Base-by-base conservation (phyloP, 1,139 yeast species). In the Tardiomyces digboiensis region DNA sequence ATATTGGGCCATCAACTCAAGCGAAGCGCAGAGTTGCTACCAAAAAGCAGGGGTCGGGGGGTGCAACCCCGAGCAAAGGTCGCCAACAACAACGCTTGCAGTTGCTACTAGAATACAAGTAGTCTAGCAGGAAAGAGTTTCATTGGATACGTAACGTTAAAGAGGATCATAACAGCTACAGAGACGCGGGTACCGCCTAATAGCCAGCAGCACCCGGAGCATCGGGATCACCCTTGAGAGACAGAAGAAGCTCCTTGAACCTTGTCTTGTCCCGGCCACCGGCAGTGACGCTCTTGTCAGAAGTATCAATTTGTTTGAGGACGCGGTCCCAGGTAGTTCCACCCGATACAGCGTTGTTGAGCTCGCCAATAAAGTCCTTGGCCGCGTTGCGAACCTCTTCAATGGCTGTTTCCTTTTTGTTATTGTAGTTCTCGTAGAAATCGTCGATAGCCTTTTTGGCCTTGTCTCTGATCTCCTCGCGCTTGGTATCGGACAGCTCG, bases 391-490 rank as follows among this genome's bases (percentile, higher is more conserved):
- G 71, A 7, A 86, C 82, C 48, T 77, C 75, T 50, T 76, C 80
- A 49, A 82, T 70, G 45, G 78, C 77, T 52, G 76, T 76, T 46
- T 87, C 94, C 66, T 81, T 85, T 69, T 91, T 91, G 59, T 74
- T 71, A 67, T 87, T 88, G 72, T 93, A 93, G 60, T 82, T 83
- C 55, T 88, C 96, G 66, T 93, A 93, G 66, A 91, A 91, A 54
- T 86, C 96, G 62, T 91, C 97, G 58, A 89, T 80, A 44, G 91
- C 81, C 60, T 80, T 78, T 58, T 80, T 78, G n/a, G 98, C 98
- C 51, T 82, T 81, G 42, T 76, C 74, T 46, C 82, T 74, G 48
- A 87, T 74, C 49, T 82, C 89, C 40, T 72, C 70, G 61, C 84
- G 78, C 61, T 79, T 85, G 53, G 76, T 70, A 18, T 70, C 70